A percentile compares a stretch with the other conserved stretches of the same genome.
Conservation (phyloP, 768 basidiomycete genomes). For the Auricularia auricula-judae region DNA sequence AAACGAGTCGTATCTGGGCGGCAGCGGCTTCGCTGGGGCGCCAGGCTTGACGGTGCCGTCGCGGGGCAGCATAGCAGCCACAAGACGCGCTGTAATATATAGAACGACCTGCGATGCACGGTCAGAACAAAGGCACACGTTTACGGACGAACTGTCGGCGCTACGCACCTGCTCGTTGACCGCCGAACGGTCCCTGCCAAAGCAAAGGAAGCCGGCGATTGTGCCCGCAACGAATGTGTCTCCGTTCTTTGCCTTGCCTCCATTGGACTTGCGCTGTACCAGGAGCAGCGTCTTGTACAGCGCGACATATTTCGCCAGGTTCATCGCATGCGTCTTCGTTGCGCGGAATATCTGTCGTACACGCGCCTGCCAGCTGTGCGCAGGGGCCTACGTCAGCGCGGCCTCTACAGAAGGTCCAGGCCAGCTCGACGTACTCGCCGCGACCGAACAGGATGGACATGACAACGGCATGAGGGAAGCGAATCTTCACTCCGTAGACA, state of each 20-base stretch:
- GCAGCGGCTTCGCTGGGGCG: background rate
- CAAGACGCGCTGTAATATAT: constrained; percentile 86
- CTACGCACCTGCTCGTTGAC: constrained; percentile 80
- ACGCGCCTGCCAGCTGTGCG: constrained; percentile 58
- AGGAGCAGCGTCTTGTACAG: constrained; percentile 83
- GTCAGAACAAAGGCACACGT: background rate
- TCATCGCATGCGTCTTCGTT: constrained; percentile 83
- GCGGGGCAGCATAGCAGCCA: constrained; percentile 86
- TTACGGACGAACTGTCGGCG: background rate
- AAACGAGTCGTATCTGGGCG: constrained; percentile 34
- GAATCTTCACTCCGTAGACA: constrained; percentile 82
- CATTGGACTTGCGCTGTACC: constrained; percentile 68
- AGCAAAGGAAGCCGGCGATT: constrained; percentile 82
- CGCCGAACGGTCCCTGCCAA: constrained; percentile 66
- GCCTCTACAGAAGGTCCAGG: too few relatives aligned
- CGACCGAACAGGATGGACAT: constrained; percentile 93
- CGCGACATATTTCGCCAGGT: constrained; percentile 89
- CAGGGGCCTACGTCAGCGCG: background rate
- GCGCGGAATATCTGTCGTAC: constrained; percentile 61
- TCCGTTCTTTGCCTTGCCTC: constrained; percentile 65
- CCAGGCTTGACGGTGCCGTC: constrained; percentile 24
- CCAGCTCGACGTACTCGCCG: constrained; percentile 58
- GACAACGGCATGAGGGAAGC: constrained; percentile 92
- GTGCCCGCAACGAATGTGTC: constrained; percentile 93
- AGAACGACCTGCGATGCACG: constrained; percentile 72